Conservation (phyloP, 2,329 filamentous ascomycete species). For the Xylaria digitata region DNA sequence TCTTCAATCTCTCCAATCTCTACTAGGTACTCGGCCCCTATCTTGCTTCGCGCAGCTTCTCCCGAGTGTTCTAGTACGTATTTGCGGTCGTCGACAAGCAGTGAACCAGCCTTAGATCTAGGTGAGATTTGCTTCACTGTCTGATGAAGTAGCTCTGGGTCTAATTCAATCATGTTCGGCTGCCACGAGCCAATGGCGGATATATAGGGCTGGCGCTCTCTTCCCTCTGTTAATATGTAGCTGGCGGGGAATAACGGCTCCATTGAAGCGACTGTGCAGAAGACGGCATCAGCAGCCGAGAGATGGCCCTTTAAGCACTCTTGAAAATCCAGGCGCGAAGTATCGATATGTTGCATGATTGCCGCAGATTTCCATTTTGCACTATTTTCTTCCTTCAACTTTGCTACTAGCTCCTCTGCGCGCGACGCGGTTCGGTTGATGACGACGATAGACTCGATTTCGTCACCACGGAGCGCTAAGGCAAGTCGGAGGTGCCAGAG, state of each 20-base stretch:
- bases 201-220: slow-evolving; percentile 29
- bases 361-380: slow-evolving; percentile 27
- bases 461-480: slow-evolving; percentile 32
- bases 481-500: slow-evolving; percentile 37
- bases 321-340: slow-evolving; percentile 17
- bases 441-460: slow-evolving; percentile 30
- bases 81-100: slow-evolving; percentile 36
- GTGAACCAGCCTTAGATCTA: slow-evolving; percentile 18
- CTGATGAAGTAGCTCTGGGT: slow-evolving; percentile 22
- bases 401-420: slow-evolving; percentile 17
- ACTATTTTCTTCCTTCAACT: slow-evolving; percentile 26
- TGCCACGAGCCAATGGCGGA: slow-evolving; percentile 38
- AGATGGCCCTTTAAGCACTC: slow-evolving; percentile 10
- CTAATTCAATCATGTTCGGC: slow-evolving; percentile 38
- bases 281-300: slow-evolving; percentile 24
- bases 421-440: slow-evolving; percentile 31
- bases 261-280: slow-evolving; percentile 28
- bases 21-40: slow-evolving; percentile 14
- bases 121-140: neutral
- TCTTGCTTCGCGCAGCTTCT: slow-evolving; percentile 25
- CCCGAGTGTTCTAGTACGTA: slow-evolving; percentile 32
- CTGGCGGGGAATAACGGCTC: slow-evolving; percentile 33
- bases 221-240: slow-evolving; percentile 13
- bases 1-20: slow-evolving; percentile 31
- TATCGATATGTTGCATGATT: slow-evolving; percentile 22